Evolutionary conservation across 83 land plant genomes (phyloP).

Genomic region (Thuja plicata): DNA sequence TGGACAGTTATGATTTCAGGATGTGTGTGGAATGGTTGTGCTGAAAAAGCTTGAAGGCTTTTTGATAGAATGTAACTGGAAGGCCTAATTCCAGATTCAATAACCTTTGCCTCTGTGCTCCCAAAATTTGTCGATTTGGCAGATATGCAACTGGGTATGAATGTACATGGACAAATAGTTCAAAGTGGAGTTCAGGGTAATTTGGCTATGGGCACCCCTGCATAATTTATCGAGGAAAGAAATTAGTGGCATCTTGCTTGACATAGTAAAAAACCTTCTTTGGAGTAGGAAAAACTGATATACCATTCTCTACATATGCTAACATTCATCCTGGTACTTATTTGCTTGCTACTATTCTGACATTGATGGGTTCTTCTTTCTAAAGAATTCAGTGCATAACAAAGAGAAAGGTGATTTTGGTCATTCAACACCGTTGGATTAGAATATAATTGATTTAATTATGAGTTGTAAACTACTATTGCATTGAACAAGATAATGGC

Average conservation of each 20-base stretch:
- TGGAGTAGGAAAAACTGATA: background rate
- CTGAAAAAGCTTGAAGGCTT: constrained; percentile 12
- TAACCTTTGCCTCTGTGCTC: constrained; percentile 37
- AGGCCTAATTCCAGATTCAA: constrained; percentile 29
- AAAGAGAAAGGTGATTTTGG: background rate
- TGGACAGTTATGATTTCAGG: constrained; percentile 35
- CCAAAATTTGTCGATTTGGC: constrained; percentile 33
- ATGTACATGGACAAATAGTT: constrained; percentile 37
- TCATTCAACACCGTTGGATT: background rate
- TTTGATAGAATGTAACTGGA: constrained; percentile 20
- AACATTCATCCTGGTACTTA: background rate
- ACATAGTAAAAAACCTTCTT: background rate
- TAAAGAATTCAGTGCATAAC: background rate
- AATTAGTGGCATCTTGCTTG: background rate
- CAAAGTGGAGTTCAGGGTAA: constrained; percentile 35
- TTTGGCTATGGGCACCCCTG: constrained; percentile 18
- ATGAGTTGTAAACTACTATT: background rate
- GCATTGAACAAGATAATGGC: background rate
- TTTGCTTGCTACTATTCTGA: constrained; percentile 1
- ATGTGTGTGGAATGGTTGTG: constrained; percentile 15
- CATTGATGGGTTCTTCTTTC: background rate
- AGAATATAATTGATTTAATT: background rate
- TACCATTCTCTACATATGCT: background rate
- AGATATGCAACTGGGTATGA: constrained; percentile 24
- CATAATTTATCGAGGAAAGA: background rate